Evolutionary conservation across 257 asterid genomes (phyloP).

Genomic region (Jasminum sambac): DNA sequence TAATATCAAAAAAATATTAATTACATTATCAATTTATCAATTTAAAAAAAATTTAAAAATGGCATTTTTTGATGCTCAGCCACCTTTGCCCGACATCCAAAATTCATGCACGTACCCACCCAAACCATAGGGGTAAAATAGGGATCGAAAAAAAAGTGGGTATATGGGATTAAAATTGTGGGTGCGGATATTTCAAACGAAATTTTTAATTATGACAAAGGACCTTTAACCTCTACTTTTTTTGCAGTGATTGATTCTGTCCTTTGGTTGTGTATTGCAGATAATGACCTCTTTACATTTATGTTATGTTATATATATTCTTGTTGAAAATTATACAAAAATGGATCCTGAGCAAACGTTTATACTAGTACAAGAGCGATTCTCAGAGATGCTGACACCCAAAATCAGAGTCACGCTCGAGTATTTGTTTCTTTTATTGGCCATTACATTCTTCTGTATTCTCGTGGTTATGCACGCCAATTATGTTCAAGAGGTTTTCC

Average conservation of each 20-base stretch:
- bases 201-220: neutral
- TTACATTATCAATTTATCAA: too few relatives aligned
- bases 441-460: slow-evolving; percentile 81
- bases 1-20: too few relatives aligned
- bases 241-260: neutral
- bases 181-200: too few relatives aligned
- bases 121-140: too few relatives aligned
- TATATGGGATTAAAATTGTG: too few relatives aligned
- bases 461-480: slow-evolving; percentile 99
- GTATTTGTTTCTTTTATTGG: slow-evolving; percentile 73
- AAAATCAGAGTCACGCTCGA: slow-evolving; percentile 80
- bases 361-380: slow-evolving; percentile 94
- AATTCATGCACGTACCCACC: too few relatives aligned
- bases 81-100: too few relatives aligned
- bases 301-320: neutral
- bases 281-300: neutral
- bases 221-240: neutral
- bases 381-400: slow-evolving; percentile 84
- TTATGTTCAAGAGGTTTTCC: slow-evolving; percentile 91
- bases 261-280: neutral
- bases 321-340: neutral
- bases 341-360: slow-evolving; percentile 99
- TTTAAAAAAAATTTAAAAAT: too few relatives aligned
- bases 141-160: too few relatives aligned
- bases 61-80: too few relatives aligned